Evolutionary conservation across 352 stramenopile species (phyloP).

Genomic region (Globisporangium rhizosaccharum): DNA sequence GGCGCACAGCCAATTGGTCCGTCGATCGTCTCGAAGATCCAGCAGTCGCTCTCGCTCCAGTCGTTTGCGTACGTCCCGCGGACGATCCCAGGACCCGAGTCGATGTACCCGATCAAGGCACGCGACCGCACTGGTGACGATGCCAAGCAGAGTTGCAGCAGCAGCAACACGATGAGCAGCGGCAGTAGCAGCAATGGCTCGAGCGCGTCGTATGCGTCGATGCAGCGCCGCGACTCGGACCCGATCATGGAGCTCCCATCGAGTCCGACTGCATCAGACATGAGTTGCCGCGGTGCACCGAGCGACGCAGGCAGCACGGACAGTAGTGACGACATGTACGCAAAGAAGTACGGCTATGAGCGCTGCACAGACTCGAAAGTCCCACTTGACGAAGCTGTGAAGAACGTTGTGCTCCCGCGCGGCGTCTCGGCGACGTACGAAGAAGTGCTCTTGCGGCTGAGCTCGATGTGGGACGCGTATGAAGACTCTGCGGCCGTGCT

Average conservation of each 20-base stretch:
- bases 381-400: slow-evolving; percentile 68
- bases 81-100: slow-evolving; percentile 18
- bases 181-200: slow-evolving; percentile 15
- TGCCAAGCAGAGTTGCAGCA: background rate
- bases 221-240: slow-evolving; percentile 51
- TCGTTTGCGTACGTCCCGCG: slow-evolving; percentile 54
- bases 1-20: slow-evolving; percentile 69
- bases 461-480: slow-evolving; percentile 77
- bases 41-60: slow-evolving; percentile 62
- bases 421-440: slow-evolving; percentile 55
- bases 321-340: slow-evolving; percentile 26
- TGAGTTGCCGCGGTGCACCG: slow-evolving; percentile 11
- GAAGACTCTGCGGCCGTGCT: slow-evolving; percentile 48
- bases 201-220: slow-evolving; percentile 40
- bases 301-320: slow-evolving; percentile 22
- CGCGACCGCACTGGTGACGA: background rate
- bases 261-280: slow-evolving; percentile 34
- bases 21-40: slow-evolving; percentile 66
- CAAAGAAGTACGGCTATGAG: slow-evolving; percentile 49
- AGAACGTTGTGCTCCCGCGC: slow-evolving; percentile 65
- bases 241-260: slow-evolving; percentile 28
- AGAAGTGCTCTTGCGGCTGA: slow-evolving; percentile 71
- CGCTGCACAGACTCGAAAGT: slow-evolving; percentile 62
- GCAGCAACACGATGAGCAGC: slow-evolving; percentile 11
- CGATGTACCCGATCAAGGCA: background rate